Evolutionary conservation across 108 stramenopile genomes (phyloP).

Genomic region (Nitzschia sp.): DNA sequence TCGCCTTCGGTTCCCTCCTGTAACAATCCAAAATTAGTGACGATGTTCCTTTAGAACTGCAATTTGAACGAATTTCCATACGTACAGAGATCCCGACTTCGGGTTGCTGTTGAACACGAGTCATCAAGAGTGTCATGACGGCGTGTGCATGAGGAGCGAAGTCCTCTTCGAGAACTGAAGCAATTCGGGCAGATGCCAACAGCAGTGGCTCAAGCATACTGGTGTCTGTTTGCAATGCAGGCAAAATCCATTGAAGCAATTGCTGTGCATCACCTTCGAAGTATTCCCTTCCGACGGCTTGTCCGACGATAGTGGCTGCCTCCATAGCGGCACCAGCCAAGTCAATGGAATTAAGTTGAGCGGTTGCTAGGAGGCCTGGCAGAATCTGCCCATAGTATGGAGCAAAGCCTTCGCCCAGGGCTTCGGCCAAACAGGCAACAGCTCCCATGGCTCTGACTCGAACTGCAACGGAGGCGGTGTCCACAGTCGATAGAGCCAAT

Average conservation of each 20-base stretch:
- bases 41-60: background rate
- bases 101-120: constrained; percentile 45
- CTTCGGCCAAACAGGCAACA: constrained; percentile 68
- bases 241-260: constrained; percentile 55
- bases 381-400: constrained; percentile 61
- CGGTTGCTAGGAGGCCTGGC: constrained; percentile 55
- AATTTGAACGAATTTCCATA: background rate
- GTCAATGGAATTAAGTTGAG: constrained; percentile 14
- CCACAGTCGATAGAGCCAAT: constrained; percentile 37
- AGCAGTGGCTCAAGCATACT: constrained; percentile 58
- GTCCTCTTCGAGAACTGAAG: constrained; percentile 64
- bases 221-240: constrained; percentile 37
- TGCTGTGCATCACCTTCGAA: constrained; percentile 58
- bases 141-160: constrained; percentile 60
- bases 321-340: constrained; percentile 72
- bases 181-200: constrained; percentile 76
- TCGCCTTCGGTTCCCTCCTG: constrained; percentile 43
- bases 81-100: constrained; percentile 59
- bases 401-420: constrained; percentile 55
- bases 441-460: constrained; percentile 67
- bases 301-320: constrained; percentile 72
- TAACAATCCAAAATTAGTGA: background rate
- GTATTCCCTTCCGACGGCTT: constrained; percentile 58
- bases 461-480: constrained; percentile 45
- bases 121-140: constrained; percentile 68